Conservation (phyloP, 192 early-diverging fungal species). For the Coemansia sp. region DNA sequence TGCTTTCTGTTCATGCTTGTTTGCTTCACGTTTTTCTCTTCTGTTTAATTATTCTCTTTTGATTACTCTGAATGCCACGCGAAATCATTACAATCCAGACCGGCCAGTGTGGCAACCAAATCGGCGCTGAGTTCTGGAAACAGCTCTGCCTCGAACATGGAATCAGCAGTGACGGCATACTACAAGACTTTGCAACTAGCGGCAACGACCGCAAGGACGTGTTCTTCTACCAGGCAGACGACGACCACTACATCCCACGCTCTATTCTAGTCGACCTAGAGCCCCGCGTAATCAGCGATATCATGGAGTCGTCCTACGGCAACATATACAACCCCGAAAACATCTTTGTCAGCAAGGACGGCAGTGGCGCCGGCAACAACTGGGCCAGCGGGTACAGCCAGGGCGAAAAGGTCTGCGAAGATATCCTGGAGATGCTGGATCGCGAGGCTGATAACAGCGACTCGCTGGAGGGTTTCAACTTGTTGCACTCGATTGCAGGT, state of each 20-base stretch:
- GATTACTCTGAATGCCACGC: conserved; percentile 39
- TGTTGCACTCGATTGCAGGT: conserved; percentile 96
- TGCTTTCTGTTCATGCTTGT: not conserved
- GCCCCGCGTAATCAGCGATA: conserved; percentile 89
- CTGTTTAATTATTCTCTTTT: conserved; percentile 1
- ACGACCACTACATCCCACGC: conserved; percentile 76
- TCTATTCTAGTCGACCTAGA: conserved; percentile 95
- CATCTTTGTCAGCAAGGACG: conserved; percentile 92
- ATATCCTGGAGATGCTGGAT: conserved; percentile 90
- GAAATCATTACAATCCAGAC: conserved; percentile 95
- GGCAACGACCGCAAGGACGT: conserved; percentile 95
- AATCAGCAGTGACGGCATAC: conserved; percentile 77
- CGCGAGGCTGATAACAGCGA: conserved; percentile 96
- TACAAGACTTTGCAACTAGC: conserved; percentile 58
- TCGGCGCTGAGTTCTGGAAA: conserved; percentile 94
- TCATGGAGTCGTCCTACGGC: conserved; percentile 61
- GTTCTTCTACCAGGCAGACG: conserved; percentile 91
- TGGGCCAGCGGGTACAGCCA: conserved; percentile 99
- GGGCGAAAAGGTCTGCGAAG: conserved; percentile 96
- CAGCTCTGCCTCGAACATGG: conserved; percentile 89
- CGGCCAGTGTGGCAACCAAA: conserved; percentile 94
- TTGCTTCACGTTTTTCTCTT: not conserved
- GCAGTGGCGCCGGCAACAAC: conserved; percentile 97
- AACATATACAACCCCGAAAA: conserved; percentile 96
- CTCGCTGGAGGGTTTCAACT: conserved; percentile 97